Evolutionary conservation across 306 rosid genomes (phyloP).

Genomic region (Rosa lucieae): DNA sequence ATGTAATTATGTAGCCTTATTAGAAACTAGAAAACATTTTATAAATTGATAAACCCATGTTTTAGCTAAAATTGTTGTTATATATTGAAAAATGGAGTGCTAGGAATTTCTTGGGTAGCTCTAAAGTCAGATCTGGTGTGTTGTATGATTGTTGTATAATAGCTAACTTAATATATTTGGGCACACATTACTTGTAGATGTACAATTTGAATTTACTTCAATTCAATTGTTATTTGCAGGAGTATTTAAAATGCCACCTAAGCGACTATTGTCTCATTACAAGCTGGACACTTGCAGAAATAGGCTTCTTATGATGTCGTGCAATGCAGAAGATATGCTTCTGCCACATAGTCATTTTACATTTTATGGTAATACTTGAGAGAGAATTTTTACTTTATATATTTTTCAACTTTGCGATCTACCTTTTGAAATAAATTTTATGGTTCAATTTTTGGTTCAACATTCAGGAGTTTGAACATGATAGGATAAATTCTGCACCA

Average conservation of each 20-base stretch:
- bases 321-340: conserved; percentile 97
- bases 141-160: neutral
- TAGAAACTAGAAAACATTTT: too few relatives aligned
- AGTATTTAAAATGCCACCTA: conserved; percentile 90
- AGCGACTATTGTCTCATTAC: conserved; percentile 81
- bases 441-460: too few relatives aligned
- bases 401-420: neutral
- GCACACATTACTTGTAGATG: neutral
- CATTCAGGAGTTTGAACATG: neutral
- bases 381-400: neutral
- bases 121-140: neutral
- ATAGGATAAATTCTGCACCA: neutral
- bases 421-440: too few relatives aligned
- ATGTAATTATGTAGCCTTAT: too few relatives aligned
- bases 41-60: neutral
- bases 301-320: conserved; percentile 65
- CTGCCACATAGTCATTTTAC: conserved; percentile 74
- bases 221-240: conserved; percentile 36
- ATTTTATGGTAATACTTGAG: conserved; percentile 49
- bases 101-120: neutral
- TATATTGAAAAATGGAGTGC: neutral
- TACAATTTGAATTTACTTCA: neutral
- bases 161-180: neutral
- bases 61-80: neutral
- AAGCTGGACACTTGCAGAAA: conserved; percentile 60